phyloP scores from a whole-genome alignment of 2,329 filamentous ascomycete species.

The Colletotrichum lupini region DNA sequence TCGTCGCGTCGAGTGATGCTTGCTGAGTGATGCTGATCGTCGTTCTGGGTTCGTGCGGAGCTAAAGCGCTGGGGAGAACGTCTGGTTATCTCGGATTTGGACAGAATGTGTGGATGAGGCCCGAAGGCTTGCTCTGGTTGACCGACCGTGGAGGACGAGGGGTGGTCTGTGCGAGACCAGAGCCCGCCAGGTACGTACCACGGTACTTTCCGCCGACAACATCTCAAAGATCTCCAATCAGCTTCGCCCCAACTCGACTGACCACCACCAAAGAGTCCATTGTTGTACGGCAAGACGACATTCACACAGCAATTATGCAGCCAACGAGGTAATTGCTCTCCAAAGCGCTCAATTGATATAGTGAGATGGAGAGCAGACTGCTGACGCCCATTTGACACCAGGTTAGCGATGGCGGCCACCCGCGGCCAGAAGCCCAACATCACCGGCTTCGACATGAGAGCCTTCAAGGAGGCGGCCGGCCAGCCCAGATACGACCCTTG shows the following conservation, averaged over 20 bases:
- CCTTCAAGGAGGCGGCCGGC: constrained; percentile 79
- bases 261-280: constrained; percentile 28
- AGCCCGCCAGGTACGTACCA: constrained; percentile 26
- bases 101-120: constrained; percentile 33
- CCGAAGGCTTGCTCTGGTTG: constrained; percentile 33
- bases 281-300: constrained; percentile 32
- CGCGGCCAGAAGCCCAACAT: constrained; percentile 74
- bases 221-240: constrained; percentile 32
- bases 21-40: constrained; percentile 10
- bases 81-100: constrained; percentile 31
- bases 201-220: constrained; percentile 36
- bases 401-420: constrained; percentile 59
- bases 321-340: constrained; percentile 40
- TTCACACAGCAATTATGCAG: constrained; percentile 42
- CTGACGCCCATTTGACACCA: constrained; percentile 36
- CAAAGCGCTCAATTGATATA: constrained; percentile 10
- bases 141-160: constrained; percentile 8
- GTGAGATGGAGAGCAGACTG: neutral
- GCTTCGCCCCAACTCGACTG: constrained; percentile 34
- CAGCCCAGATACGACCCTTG: constrained; percentile 73
- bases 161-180: constrained; percentile 30
- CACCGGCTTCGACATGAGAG: constrained; percentile 91
- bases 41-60: constrained; percentile 13
- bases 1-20: constrained; percentile 14
- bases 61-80: constrained; percentile 25